Conservation (phyloP, 1,284 basidiomycete genomes). For the Apiotrichum brassicae region DNA sequence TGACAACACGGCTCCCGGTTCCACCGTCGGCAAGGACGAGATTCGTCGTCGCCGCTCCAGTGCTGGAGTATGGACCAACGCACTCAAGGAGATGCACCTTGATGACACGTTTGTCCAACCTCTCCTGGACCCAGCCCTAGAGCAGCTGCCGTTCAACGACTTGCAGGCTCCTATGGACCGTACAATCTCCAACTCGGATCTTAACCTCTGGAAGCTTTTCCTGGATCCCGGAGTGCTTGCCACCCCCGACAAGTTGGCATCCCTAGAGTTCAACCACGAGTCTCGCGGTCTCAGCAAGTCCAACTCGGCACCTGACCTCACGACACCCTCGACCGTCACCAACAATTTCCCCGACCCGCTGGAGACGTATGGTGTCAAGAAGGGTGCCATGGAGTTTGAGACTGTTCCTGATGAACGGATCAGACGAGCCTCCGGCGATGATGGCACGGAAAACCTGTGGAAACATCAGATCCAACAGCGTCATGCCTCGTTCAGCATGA, state of each 20-base stretch:
- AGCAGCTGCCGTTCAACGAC: conserved; percentile 12
- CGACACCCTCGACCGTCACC: conserved; percentile 17
- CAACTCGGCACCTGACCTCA: conserved; percentile 40
- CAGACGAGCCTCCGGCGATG: neutral
- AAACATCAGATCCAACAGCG: conserved; percentile 35
- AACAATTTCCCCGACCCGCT: conserved; percentile 1
- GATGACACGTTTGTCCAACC: conserved; percentile 19
- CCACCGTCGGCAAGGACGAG: neutral
- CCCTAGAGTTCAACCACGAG: conserved; percentile 10
- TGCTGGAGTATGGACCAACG: conserved; percentile 34
- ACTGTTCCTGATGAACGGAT: neutral
- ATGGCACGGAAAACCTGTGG: conserved; percentile 27
- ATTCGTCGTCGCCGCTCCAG: conserved; percentile 28
- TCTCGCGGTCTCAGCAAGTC: conserved; percentile 26
- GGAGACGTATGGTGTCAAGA: too few relatives aligned
- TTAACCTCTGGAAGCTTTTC: conserved; percentile 42
- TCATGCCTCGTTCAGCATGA: conserved; percentile 29
- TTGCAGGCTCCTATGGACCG: conserved; percentile 2
- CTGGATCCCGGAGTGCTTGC: conserved; percentile 22
- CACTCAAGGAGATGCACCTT: conserved; percentile 37
- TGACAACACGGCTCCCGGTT: conserved; percentile 3
- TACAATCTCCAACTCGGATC: conserved; percentile 26
- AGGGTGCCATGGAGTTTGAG: neutral
- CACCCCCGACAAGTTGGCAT: conserved; percentile 32
- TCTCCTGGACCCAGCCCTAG: neutral